A percentile compares a stretch with the other conserved stretches of the same genome.
Evolutionary conservation across 2,329 filamentous ascomycete species (phyloP).

Genomic region (Immersiporthe knoxdaviesiana): DNA sequence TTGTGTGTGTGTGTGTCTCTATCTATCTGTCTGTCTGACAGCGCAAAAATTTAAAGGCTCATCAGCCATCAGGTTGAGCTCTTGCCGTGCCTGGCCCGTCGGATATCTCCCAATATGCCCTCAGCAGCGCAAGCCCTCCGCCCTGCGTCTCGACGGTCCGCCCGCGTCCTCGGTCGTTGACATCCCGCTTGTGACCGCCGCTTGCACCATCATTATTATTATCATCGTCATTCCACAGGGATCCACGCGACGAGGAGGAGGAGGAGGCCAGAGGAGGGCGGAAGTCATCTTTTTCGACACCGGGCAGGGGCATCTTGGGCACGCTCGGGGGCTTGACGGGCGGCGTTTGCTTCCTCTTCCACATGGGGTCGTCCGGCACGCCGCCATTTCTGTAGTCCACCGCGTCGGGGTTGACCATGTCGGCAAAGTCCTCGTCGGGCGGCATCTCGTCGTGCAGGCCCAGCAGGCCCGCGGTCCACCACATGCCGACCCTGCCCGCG

Average conservation of each 20-base stretch:
- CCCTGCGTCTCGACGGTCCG: slow-evolving; percentile 30
- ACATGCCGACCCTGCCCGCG: slow-evolving; percentile 30
- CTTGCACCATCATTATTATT: too few relatives aligned
- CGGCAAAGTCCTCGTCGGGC: slow-evolving; percentile 21
- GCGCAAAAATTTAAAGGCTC: slow-evolving; percentile 9
- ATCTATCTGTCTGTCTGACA: too few relatives aligned
- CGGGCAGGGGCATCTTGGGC: slow-evolving; percentile 10
- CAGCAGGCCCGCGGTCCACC: slow-evolving; percentile 30
- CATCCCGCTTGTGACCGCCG: slow-evolving; percentile 8
- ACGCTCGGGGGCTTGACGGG: slow-evolving; percentile 20
- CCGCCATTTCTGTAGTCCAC: slow-evolving; percentile 30
- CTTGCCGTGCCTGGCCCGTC: slow-evolving; percentile 10
- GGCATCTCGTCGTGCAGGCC: slow-evolving; percentile 23
- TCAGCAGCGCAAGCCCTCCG: slow-evolving; percentile 27
- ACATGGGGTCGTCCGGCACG: slow-evolving; percentile 27
- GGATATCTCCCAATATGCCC: slow-evolving; percentile 27
- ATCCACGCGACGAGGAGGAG: too few relatives aligned
- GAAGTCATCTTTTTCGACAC: neutral
- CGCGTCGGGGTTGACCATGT: slow-evolving; percentile 21
- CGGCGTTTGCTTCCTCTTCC: slow-evolving; percentile 19
- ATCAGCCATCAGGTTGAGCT: slow-evolving; percentile 10
- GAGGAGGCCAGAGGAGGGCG: too few relatives aligned
- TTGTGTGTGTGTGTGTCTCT: too few relatives aligned
- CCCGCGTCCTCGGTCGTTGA: slow-evolving; percentile 29
- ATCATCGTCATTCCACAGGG: neutral